These are phyloP conservation scores for Wallacemonas collosoma DNA, from an alignment of 208 protist genomes.

Conservation along the genomic window DNA sequence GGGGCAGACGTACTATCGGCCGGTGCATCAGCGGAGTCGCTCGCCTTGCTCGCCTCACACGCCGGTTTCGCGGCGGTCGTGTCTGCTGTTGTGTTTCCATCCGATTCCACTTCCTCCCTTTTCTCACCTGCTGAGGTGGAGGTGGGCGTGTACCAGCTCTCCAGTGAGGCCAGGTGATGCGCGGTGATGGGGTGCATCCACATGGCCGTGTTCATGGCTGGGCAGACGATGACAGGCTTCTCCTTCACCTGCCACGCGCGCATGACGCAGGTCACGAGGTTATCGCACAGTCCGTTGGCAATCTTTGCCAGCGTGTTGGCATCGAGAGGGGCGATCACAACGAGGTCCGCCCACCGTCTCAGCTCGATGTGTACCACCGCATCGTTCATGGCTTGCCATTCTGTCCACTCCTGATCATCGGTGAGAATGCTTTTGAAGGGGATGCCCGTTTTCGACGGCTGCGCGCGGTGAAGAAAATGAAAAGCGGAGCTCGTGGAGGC, in stretches of 20 bases:
- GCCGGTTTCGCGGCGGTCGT: neutral
- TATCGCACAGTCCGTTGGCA: conserved; percentile 94
- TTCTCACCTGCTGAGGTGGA: neutral
- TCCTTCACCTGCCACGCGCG: conserved; percentile 93
- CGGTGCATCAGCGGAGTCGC: neutral
- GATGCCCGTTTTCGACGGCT: conserved; percentile 57
- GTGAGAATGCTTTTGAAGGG: conserved; percentile 81
- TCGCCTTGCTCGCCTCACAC: neutral
- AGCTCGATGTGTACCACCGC: conserved; percentile 94
- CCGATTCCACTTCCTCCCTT: neutral
- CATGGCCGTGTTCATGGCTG: conserved; percentile 99
- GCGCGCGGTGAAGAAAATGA: conserved; percentile 75
- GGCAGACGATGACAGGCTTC: conserved; percentile 95
- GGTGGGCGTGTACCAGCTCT: conserved; percentile 44
- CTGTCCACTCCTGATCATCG: conserved; percentile 82
- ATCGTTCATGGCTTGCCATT: conserved; percentile 87
- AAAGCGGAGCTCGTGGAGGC: conserved; percentile 78
- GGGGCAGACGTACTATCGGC: neutral
- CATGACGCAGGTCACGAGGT: conserved; percentile 95
- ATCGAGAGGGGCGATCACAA: conserved; percentile 96
- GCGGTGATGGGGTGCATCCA: conserved; percentile 95
- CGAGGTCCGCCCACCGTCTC: conserved; percentile 93
- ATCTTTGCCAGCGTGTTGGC: conserved; percentile 98
- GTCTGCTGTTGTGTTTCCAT: neutral
- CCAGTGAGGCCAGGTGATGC: conserved; percentile 69